Percentiles rank a stretch among this genome's conserved stretches.
phyloP scores from a whole-genome alignment of 768 basidiomycete species.

The Pleurotus pulmonarius region DNA sequence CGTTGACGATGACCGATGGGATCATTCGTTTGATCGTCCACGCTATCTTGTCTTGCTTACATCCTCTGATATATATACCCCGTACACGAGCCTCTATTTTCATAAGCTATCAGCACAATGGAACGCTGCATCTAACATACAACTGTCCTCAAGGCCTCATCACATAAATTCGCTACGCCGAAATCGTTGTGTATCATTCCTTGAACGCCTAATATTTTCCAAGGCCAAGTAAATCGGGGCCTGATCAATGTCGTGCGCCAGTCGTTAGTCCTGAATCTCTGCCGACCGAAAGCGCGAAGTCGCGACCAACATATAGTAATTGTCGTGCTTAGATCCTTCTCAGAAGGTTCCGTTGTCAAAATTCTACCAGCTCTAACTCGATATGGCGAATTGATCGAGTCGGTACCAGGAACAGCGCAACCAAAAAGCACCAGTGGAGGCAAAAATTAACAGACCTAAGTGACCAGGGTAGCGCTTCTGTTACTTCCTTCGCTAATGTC shows the following conservation, averaged over 20 bases:
- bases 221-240: too few relatives aligned
- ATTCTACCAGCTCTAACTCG: background rate
- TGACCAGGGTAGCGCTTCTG: constrained; percentile 3
- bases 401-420: constrained; percentile 17
- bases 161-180: too few relatives aligned
- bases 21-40: constrained; percentile 3
- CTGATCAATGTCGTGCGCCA: too few relatives aligned
- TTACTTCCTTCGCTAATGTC: background rate
- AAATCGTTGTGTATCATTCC: too few relatives aligned
- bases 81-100: too few relatives aligned
- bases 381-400: constrained; percentile 15
- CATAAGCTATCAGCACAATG: background rate
- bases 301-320: background rate
- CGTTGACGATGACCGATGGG: constrained; percentile 5
- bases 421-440: constrained; percentile 5
- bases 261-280: too few relatives aligned
- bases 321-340: too few relatives aligned
- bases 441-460: background rate
- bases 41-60: background rate
- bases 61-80: background rate
- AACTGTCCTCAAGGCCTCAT: background rate
- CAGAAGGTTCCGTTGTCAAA: constrained; percentile 8
- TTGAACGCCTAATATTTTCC: too few relatives aligned
- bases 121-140: background rate
- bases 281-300: background rate